Base-by-base conservation (phyloP, 1,284 basidiomycete genomes). In the Jaminaea rosea region DNA sequence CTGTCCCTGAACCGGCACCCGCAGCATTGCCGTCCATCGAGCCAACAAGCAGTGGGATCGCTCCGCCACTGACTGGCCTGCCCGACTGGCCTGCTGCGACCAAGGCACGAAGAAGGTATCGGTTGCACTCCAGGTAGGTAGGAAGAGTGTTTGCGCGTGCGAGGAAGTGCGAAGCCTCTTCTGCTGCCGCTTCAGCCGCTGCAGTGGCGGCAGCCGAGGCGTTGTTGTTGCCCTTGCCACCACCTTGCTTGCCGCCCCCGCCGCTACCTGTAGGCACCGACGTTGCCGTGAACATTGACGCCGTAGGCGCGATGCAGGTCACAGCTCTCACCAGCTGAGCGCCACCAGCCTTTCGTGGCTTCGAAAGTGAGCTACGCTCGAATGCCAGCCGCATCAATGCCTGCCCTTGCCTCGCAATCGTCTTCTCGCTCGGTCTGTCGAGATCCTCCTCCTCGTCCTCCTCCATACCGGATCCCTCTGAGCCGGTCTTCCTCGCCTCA, bases 91-190 rank as follows among this genome's bases (percentile, higher is more conserved):
- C 32, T 8, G 26, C 3, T 17, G 19, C 1, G 1, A 50, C 54
- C 36, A 59, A 34, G 21, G 45, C 50, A 23, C 60, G 59, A 15
- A 62, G 47, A 34, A 63, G 37, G 53, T 56, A 79, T 72, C 87
- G 80, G 69, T 91, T 94, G 56, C 86, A 79, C 65, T 92, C 89
- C 61, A 89, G 78, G 69, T 88, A 91, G 1, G 83, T 79, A 15
- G 83, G 81, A 15, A 94, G 76, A n/a, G 83, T 88, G 71, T 94
- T 93, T 1, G 86, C 83, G 27, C 92, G 81, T 29, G 85, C 82
- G 3, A 87, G 80, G 65, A 80, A 80, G 46, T 31, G 27, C 13
- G 46, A 26, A 47, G 2, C 5, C 15, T 27, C 49, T 19, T 48
- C 41, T 5, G 28, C 47, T 26, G 24, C 42, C 19, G 23, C 8